These are phyloP conservation scores for Peronospora belbahrii DNA, from an alignment of 352 stramenopile species.

Conservation along the genomic window DNA sequence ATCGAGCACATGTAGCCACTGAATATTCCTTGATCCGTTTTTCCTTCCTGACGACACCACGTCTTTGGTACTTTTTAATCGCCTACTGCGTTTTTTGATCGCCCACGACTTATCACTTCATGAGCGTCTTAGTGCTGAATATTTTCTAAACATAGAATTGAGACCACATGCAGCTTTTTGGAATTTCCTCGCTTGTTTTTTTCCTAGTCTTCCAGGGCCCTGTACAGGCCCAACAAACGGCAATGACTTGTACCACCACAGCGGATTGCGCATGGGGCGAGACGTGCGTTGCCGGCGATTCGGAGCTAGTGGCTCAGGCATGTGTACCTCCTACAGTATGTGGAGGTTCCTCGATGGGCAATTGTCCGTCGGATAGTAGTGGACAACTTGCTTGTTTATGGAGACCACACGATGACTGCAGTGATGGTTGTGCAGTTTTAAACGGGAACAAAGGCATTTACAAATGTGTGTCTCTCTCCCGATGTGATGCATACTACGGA, in stretches of 20 bases:
- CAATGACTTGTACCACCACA: conserved; percentile 53
- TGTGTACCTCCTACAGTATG: conserved; percentile 59
- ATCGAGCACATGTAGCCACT: conserved; percentile 9
- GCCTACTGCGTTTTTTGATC: no score
- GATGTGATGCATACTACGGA: conserved; percentile 65
- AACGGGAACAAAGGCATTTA: conserved; percentile 50
- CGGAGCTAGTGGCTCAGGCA: conserved; percentile 45
- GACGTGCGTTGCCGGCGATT: conserved; percentile 67
- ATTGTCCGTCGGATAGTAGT: conserved; percentile 53
- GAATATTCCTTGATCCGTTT: conserved; percentile 18
- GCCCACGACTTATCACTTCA: background rate
- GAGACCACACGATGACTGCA: conserved; percentile 21
- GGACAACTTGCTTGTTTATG: conserved; percentile 70
- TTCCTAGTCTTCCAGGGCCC: conserved; percentile 7
- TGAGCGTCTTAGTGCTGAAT: conserved; percentile 15
- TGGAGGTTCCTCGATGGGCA: conserved; percentile 40
- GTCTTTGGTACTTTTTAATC: no score
- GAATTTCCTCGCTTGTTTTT: conserved; percentile 7
- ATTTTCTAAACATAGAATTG: conserved; percentile 5
- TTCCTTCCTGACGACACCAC: no score
- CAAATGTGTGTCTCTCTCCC: conserved; percentile 73
- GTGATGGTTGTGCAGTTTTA: conserved; percentile 19
- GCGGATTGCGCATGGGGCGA: conserved; percentile 55
- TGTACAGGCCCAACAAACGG: conserved; percentile 14
- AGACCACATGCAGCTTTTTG: conserved; percentile 14